These are phyloP conservation scores for Cercospora janseana DNA, from an alignment of 2,329 filamentous ascomycete species.

Conservation along the genomic window DNA sequence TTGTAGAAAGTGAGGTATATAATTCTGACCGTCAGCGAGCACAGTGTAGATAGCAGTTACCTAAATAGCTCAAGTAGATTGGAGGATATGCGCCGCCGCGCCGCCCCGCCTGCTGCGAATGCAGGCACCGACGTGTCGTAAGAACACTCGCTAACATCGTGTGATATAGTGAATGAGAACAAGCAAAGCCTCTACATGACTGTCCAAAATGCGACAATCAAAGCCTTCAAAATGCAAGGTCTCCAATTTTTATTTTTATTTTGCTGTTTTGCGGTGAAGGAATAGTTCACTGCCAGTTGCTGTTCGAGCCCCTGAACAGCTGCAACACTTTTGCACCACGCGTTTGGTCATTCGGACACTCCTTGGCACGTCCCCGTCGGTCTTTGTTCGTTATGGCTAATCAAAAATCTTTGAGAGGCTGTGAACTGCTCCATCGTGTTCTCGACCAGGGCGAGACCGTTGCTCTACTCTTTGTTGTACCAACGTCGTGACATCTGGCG, in stretches of 20 bases:
- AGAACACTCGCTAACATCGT: background rate
- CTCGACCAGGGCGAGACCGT: no score
- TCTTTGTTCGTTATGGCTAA: no score
- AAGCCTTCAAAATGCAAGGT: constrained; percentile 2
- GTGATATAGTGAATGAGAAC: background rate
- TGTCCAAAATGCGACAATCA: background rate
- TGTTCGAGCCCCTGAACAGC: background rate
- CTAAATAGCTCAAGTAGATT: background rate
- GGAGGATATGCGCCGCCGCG: background rate
- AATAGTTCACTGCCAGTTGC: background rate
- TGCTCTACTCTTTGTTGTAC: no score
- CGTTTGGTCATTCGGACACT: background rate
- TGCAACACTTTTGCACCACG: background rate
- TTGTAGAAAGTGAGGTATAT: background rate
- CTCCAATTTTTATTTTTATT: background rate
- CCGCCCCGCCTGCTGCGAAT: background rate
- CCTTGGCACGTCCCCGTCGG: background rate
- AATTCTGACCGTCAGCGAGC: background rate
- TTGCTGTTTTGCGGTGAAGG: background rate
- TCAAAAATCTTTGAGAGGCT: no score
- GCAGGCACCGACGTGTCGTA: background rate
- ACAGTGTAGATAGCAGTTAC: background rate
- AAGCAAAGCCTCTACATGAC: background rate
- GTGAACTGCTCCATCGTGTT: no score
- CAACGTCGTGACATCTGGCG: no score